Percentiles rank a stretch among this genome's conserved stretches.
These are phyloP conservation scores for Colletotrichum sidae DNA, from an alignment of 2,329 filamentous ascomycete genomes.

Conservation along the genomic window DNA sequence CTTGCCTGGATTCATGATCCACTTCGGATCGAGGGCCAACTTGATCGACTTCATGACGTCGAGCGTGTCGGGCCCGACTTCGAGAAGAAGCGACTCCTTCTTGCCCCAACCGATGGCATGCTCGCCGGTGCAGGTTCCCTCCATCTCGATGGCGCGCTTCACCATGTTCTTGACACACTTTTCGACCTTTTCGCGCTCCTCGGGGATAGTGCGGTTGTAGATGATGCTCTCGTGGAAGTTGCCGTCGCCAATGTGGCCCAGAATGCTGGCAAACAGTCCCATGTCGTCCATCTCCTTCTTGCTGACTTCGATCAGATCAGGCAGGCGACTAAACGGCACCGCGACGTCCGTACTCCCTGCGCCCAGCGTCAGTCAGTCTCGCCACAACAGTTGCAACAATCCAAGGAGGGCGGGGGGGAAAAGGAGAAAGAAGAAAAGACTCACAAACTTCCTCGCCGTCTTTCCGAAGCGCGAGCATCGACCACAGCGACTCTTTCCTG, in stretches of 20 bases:
- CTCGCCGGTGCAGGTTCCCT: slow-evolving; percentile 91
- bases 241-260: slow-evolving; percentile 92
- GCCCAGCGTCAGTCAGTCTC: slow-evolving; percentile 20
- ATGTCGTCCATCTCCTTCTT: slow-evolving; percentile 91
- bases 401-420: too few relatives aligned
- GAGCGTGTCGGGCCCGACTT: slow-evolving; percentile 84
- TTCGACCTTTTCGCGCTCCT: slow-evolving; percentile 81
- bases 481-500: slow-evolving; percentile 86
- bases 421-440: slow-evolving; percentile 50
- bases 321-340: slow-evolving; percentile 80
- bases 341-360: slow-evolving; percentile 85
- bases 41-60: slow-evolving; percentile 89
- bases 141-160: slow-evolving; percentile 90
- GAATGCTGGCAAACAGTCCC: slow-evolving; percentile 85
- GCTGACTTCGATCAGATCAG: slow-evolving; percentile 82
- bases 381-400: background rate
- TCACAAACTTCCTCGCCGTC: slow-evolving; percentile 76
- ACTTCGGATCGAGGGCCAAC: slow-evolving; percentile 82
- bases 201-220: slow-evolving; percentile 78
- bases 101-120: slow-evolving; percentile 89
- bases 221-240: slow-evolving; percentile 96
- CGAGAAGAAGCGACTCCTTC: slow-evolving; percentile 81
- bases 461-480: slow-evolving; percentile 77
- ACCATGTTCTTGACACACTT: slow-evolving; percentile 91
- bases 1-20: slow-evolving; percentile 93